Conservation (phyloP, 1,284 basidiomycete species). For the Mycosarcoma maydis region DNA sequence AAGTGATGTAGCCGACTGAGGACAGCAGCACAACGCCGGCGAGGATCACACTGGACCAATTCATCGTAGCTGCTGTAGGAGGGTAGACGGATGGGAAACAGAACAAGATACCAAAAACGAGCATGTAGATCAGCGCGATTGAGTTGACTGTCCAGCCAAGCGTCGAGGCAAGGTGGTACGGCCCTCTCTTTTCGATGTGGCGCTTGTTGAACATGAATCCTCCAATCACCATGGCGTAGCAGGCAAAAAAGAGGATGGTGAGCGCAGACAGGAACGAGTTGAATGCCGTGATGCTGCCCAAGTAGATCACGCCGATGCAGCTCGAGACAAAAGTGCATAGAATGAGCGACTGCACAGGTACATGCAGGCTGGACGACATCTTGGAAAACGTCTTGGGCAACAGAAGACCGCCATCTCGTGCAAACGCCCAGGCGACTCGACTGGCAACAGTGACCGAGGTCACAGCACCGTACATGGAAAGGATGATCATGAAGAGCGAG, state of each 20-base stretch:
- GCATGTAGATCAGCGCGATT: conserved; percentile 30
- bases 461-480: conserved; percentile 32
- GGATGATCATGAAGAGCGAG: conserved; percentile 31
- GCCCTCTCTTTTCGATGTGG: conserved; percentile 22
- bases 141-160: conserved; percentile 21
- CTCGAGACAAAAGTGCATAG: conserved; percentile 27
- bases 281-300: conserved; percentile 36
- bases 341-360: conserved; percentile 24
- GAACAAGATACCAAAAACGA: conserved; percentile 30
- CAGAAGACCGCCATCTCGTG: conserved; percentile 29
- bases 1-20: conserved; percentile 23
- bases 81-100: conserved; percentile 34
- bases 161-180: conserved; percentile 15
- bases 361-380: conserved; percentile 23
- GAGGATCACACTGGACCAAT: conserved; percentile 37
- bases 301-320: conserved; percentile 36
- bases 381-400: conserved; percentile 15
- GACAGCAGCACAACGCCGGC: conserved; percentile 22
- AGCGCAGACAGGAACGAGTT: conserved; percentile 36
- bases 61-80: conserved; percentile 18
- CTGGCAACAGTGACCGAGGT: conserved; percentile 29
- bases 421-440: conserved; percentile 33
- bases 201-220: conserved; percentile 29
- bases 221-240: conserved; percentile 33
- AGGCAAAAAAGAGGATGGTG: conserved; percentile 35